Percentiles rank a stretch among this genome's conserved stretches.
These are phyloP conservation scores for Pyricularia sp. DNA, from an alignment of 2,329 filamentous ascomycete species.

Conservation along the genomic window DNA sequence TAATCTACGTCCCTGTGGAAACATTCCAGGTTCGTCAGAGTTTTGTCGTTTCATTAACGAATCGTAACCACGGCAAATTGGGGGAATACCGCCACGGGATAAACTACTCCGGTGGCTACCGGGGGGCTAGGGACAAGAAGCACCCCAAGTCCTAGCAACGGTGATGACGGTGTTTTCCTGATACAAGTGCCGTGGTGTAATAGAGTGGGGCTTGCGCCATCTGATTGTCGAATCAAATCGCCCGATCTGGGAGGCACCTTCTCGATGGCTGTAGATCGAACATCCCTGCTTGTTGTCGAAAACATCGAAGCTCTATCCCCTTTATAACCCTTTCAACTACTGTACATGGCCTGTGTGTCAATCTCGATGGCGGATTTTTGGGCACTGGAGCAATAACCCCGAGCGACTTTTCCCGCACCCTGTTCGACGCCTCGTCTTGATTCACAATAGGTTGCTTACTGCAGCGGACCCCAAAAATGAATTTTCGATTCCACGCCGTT, in stretches of 20 bases:
- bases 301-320: not conserved
- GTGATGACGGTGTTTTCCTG: not conserved
- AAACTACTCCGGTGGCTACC: too few species aligned
- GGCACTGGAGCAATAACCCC: not conserved
- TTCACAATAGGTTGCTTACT: not conserved
- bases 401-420: not conserved
- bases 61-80: not conserved
- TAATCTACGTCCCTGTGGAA: not conserved
- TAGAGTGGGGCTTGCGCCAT: not conserved
- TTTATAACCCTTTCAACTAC: not conserved
- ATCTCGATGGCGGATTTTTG: not conserved
- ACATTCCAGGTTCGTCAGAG: not conserved
- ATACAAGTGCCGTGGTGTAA: not conserved
- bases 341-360: not conserved
- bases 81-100: too few species aligned
- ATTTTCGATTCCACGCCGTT: not conserved
- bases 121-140: not conserved
- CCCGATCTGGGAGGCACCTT: not conserved
- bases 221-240: not conserved
- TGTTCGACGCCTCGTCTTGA: not conserved
- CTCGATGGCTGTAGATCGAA: not conserved
- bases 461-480: not conserved
- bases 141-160: not conserved
- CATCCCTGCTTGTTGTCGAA: not conserved
- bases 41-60: not conserved